Evolutionary conservation across 192 early-diverging fungal species (phyloP).

Genomic region (Gigaspora rosea): DNA sequence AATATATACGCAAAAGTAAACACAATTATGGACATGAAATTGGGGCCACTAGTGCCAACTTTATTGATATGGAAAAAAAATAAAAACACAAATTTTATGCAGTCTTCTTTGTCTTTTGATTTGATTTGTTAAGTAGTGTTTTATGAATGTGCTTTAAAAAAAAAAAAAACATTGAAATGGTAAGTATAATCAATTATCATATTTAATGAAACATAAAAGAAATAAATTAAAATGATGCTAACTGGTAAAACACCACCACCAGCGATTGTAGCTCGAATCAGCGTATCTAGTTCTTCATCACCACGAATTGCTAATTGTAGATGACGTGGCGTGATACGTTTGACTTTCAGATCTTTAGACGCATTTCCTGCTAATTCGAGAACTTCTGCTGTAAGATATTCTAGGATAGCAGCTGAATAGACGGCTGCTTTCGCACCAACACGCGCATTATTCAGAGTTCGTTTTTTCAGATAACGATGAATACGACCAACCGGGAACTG

Average conservation of each 20-base stretch:
- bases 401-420: constrained; percentile 88
- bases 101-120: constrained; percentile 27
- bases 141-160: constrained; percentile 58
- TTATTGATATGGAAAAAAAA: too few relatives aligned
- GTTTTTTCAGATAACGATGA: constrained; percentile 87
- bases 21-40: too few relatives aligned
- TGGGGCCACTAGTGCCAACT: too few relatives aligned
- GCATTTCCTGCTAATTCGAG: constrained; percentile 93
- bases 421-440: constrained; percentile 91
- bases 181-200: neutral
- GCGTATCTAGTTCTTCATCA: constrained; percentile 87
- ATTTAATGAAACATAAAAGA: neutral
- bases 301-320: constrained; percentile 90
- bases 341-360: constrained; percentile 86
- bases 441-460: constrained; percentile 76
- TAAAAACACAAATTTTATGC: neutral
- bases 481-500: constrained; percentile 95
- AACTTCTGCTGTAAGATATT: constrained; percentile 92
- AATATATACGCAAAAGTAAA: too few relatives aligned
- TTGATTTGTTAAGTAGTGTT: constrained; percentile 43
- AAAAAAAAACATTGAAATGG: constrained; percentile 3
- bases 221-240: constrained; percentile 14
- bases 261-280: constrained; percentile 89
- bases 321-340: constrained; percentile 88
- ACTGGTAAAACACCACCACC: constrained; percentile 83